These are phyloP conservation scores for Pyrrhoderma noxium DNA, from an alignment of 1,284 basidiomycete species.

Conservation along the genomic window DNA sequence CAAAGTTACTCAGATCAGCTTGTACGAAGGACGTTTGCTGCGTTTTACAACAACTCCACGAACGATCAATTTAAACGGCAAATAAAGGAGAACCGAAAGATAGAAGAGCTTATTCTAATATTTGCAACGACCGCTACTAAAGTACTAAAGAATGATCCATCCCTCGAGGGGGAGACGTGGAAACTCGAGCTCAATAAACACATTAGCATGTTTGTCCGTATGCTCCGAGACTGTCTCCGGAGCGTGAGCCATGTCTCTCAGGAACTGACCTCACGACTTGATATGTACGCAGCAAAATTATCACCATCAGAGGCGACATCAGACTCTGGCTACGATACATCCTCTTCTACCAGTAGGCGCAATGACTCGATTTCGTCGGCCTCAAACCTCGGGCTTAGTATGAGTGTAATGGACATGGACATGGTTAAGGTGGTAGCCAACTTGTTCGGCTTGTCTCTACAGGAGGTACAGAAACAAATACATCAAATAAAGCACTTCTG, in stretches of 20 bases:
- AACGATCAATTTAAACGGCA: slow-evolving; percentile 79
- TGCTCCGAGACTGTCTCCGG: slow-evolving; percentile 75
- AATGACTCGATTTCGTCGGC: slow-evolving; percentile 40
- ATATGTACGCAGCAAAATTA: slow-evolving; percentile 78
- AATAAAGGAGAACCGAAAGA: slow-evolving; percentile 93
- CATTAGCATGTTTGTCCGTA: slow-evolving; percentile 79
- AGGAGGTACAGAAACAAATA: slow-evolving; percentile 68
- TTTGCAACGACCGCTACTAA: slow-evolving; percentile 88
- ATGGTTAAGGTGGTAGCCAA: slow-evolving; percentile 64
- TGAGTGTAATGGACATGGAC: slow-evolving; percentile 63
- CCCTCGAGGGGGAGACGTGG: slow-evolving; percentile 78
- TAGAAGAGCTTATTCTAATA: slow-evolving; percentile 94
- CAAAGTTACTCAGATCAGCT: slow-evolving; percentile 82
- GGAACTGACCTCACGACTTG: slow-evolving; percentile 75
- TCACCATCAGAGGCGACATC: slow-evolving; percentile 46
- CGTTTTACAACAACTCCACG: slow-evolving; percentile 86
- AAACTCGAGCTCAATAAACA: slow-evolving; percentile 89
- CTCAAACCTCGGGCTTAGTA: slow-evolving; percentile 32
- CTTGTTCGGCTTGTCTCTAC: slow-evolving; percentile 69
- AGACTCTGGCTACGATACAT: slow-evolving; percentile 64
- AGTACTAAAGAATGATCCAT: slow-evolving; percentile 77
- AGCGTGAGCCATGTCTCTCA: slow-evolving; percentile 70
- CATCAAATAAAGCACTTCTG: slow-evolving; percentile 64
- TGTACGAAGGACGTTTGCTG: slow-evolving; percentile 80
- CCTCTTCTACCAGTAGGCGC: slow-evolving; percentile 43